A percentile compares a stretch with the other conserved stretches of the same genome.
Conservation (phyloP, 805 yeast species). For the Metschnikowia lochheadii region DNA sequence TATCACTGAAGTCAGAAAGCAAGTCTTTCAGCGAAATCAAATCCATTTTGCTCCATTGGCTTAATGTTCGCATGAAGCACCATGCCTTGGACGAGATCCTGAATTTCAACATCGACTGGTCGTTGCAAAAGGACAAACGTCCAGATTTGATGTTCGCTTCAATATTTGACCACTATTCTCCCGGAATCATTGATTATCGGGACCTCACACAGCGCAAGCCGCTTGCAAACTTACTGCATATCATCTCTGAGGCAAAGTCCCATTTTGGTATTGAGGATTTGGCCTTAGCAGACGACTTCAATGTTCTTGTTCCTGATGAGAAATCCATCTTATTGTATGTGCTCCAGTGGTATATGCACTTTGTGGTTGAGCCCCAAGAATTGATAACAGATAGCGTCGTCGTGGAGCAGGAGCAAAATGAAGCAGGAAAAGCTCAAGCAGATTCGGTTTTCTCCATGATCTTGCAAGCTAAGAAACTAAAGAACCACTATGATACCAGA, state of each 20-base stretch:
- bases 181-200: conserved; percentile 19
- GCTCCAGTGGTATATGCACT: conserved; percentile 52
- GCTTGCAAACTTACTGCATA: conserved; percentile 17
- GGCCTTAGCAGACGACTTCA: conserved; percentile 53
- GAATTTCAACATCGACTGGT: conserved; percentile 57
- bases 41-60: conserved; percentile 44
- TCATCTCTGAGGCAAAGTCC: conserved; percentile 42
- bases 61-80: conserved; percentile 33
- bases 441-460: conserved; percentile 8
- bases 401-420: neutral
- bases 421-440: neutral
- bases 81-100: conserved; percentile 25
- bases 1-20: conserved; percentile 19
- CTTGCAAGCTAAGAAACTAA: conserved; percentile 17
- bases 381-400: neutral
- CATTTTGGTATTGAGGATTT: conserved; percentile 48
- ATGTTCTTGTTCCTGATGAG: conserved; percentile 52
- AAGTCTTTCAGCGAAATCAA: conserved; percentile 31
- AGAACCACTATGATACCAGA: conserved; percentile 30
- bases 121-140: conserved; percentile 38
- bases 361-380: conserved; percentile 18
- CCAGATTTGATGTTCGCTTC: conserved; percentile 45
- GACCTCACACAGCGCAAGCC: conserved; percentile 21
- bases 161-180: conserved; percentile 27
- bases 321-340: conserved; percentile 55